A percentile compares a stretch with the other conserved stretches of the same genome.
Evolutionary conservation across 1,284 basidiomycete species (phyloP).

Genomic region (Ustilago esculenta): DNA sequence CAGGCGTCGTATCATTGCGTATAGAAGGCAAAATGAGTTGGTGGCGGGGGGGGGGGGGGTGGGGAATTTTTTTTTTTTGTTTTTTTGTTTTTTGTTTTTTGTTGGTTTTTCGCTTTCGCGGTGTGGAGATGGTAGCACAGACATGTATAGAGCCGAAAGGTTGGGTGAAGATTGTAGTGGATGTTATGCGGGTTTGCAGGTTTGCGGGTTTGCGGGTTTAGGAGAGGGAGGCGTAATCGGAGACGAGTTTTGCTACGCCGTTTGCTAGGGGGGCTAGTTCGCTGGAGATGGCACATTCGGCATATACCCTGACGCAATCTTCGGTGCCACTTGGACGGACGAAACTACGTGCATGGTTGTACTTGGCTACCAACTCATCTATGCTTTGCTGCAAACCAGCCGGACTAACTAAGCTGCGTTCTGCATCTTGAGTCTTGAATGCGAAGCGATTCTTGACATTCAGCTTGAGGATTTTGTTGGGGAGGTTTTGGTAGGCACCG

Average conservation of each 20-base stretch:
- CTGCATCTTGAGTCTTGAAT: constrained; percentile 93
- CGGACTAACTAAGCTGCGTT: constrained; percentile 84
- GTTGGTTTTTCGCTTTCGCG: too few relatives aligned
- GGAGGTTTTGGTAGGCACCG: constrained; percentile 89
- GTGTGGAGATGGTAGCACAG: too few relatives aligned
- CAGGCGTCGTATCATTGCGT: not conserved
- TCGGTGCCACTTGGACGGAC: constrained; percentile 97
- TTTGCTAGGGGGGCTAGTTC: constrained; percentile 74
- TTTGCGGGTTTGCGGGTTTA: too few relatives aligned
- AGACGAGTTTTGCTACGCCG: constrained; percentile 57
- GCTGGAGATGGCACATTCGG: constrained; percentile 80
- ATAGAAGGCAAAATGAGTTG: not conserved
- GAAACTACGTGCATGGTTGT: constrained; percentile 87
- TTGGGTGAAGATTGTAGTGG: not conserved
- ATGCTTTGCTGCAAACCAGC: constrained; percentile 84
- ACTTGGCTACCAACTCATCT: constrained; percentile 82
- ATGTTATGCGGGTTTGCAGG: too few relatives aligned
- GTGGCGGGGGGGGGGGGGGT: too few relatives aligned
- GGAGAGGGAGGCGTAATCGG: constrained; percentile 30
- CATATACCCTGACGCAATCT: constrained; percentile 97
- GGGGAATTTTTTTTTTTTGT: too few relatives aligned
- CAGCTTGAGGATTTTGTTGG: constrained; percentile 96
- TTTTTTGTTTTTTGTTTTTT: too few relatives aligned
- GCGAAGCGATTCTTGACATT: constrained; percentile 82
- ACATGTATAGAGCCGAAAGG: too few relatives aligned